phyloP scores from a whole-genome alignment of 768 basidiomycete genomes.

The Kondoa malvinella region DNA sequence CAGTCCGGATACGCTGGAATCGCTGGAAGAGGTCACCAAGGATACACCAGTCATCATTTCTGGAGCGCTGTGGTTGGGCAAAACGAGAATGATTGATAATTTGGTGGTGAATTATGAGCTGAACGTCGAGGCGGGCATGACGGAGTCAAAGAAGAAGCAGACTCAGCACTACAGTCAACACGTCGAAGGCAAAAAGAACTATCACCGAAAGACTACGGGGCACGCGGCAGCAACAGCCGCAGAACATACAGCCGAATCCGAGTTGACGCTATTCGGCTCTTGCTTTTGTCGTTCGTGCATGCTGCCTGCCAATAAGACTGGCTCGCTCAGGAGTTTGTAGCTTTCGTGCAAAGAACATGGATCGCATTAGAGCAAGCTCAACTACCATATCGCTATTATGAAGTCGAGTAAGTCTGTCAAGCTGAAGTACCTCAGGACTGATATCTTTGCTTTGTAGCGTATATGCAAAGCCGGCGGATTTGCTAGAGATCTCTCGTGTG shows the following conservation, averaged over 20 bases:
- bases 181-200: neutral
- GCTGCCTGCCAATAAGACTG: neutral
- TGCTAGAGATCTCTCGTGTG: slow-evolving; percentile 65
- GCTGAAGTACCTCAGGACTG: slow-evolving; percentile 31
- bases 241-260: slow-evolving; percentile 46
- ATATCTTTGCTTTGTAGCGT: slow-evolving; percentile 37
- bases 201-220: neutral
- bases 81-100: slow-evolving; percentile 83
- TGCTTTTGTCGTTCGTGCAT: neutral
- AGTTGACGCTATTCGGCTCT: slow-evolving; percentile 39
- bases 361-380: slow-evolving; percentile 51
- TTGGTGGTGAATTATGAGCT: slow-evolving; percentile 43
- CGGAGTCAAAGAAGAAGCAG: no score
- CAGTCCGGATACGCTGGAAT: slow-evolving; percentile 55
- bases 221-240: neutral
- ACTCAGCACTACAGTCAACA: neutral
- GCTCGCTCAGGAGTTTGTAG: slow-evolving; percentile 42
- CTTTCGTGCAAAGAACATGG: slow-evolving; percentile 71
- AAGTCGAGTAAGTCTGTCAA: slow-evolving; percentile 31
- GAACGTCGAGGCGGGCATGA: slow-evolving; percentile 11
- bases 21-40: slow-evolving; percentile 36
- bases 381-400: slow-evolving; percentile 65
- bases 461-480: slow-evolving; percentile 40
- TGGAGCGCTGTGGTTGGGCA: slow-evolving; percentile 51
- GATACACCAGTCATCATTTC: slow-evolving; percentile 25